Base-by-base conservation (phyloP, 176 grass and related monocot species). In the Areca catechu region DNA sequence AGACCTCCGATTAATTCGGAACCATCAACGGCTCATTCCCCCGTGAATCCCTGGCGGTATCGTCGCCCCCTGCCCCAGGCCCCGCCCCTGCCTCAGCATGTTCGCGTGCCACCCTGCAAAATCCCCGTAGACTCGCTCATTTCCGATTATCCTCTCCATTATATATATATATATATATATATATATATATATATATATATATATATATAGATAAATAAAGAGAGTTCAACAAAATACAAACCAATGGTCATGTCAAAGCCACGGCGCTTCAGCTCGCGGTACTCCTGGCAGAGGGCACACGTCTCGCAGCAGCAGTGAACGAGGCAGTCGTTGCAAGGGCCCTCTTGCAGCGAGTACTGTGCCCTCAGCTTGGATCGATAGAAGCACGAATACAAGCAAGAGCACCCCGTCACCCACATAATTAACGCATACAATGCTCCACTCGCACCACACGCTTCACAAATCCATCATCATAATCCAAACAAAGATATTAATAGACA, bases 231-330 rank as follows among this genome's bases (percentile, higher is more conserved):
- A 3, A 24, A 24, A 24, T 24, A 24, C 5, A 30, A 30, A 30
- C 28, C 28, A 6, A 6, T 5, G 28, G 1, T 5, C 28, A 30
- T 30, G 64, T 86, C 56, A 65, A 78, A 81, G 7, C 85, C 82
- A 0, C 70, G 67, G 22, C 74, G 71, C 51, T 73, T 60, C 19
- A 95, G 74, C 71, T 95, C 90, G 21, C 56, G 73, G 63, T 89
- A 81, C 63, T 78, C 75, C 61, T 95, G 90, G 63, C 67, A 76
- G 30, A 95, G 75, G 0, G 90, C 70, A 1, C 85, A 89, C 17
- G 9, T 24, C 48, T 71, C 80, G 0, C 90, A 95, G 27, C 54
- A 86, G 56, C 68, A 86, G 14, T 89, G 74, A 24, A 95, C 74
- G 5, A 80, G 76, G 57, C 76, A 86, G 60, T 89, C 90, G 22